Evolutionary conservation across 2,329 filamentous ascomycete genomes (phyloP).

Genomic region (Grosmannia huntii): DNA sequence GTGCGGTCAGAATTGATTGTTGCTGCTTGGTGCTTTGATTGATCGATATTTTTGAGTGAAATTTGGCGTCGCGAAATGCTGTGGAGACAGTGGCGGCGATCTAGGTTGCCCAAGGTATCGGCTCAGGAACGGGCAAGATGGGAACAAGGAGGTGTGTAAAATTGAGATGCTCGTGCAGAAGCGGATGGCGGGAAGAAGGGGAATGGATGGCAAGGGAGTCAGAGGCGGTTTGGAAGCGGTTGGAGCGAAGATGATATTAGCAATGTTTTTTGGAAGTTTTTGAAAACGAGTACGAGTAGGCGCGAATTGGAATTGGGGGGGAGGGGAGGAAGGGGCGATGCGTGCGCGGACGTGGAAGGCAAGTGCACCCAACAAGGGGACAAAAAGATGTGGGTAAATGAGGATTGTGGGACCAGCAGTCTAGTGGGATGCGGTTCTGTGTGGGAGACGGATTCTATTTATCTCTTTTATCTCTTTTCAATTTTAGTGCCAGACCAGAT

Average conservation of each 20-base stretch:
- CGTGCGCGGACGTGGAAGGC: neutral
- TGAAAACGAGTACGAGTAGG: neutral
- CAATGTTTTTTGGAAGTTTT: neutral
- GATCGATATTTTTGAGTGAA: constrained; percentile 1
- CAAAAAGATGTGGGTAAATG: neutral
- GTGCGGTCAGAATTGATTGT: neutral
- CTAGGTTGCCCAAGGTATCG: neutral
- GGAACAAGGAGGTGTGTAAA: neutral
- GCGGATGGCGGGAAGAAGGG: neutral
- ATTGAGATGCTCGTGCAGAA: neutral
- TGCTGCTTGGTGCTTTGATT: neutral
- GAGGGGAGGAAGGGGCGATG: neutral
- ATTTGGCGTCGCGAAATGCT: constrained; percentile 5
- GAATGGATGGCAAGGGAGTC: neutral
- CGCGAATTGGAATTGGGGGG: constrained; percentile 2
- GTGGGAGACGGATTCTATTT: neutral
- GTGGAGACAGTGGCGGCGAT: constrained; percentile 7
- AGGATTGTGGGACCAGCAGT: constrained; percentile 1
- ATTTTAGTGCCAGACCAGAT: neutral
- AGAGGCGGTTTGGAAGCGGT: neutral
- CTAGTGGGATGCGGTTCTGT: constrained; percentile 1
- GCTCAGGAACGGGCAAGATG: neutral
- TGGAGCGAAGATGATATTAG: neutral
- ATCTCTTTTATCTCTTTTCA: neutral
- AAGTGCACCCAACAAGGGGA: neutral